These are phyloP conservation scores for Kluyveromyces nonfermentans DNA, from an alignment of 805 yeast species.

Conservation along the genomic window DNA sequence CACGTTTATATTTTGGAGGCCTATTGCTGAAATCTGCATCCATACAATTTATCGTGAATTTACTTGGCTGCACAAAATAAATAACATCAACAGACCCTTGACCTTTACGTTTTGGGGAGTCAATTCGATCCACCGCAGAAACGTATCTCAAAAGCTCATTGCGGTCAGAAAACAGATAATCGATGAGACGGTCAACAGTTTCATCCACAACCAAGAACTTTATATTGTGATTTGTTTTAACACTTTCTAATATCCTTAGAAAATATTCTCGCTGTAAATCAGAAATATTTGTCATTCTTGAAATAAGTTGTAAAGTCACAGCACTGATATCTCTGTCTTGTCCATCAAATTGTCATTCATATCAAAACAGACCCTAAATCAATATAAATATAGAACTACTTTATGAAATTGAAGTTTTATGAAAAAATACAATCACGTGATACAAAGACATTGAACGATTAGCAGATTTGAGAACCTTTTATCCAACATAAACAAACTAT, in stretches of 20 bases:
- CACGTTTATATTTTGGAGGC: slow-evolving; percentile 65
- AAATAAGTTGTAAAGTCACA: neutral
- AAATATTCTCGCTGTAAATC: slow-evolving; percentile 32
- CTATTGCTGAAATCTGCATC: slow-evolving; percentile 58
- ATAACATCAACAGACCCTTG: slow-evolving; percentile 67
- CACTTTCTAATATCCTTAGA: slow-evolving; percentile 30
- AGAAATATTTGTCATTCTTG: slow-evolving; percentile 31
- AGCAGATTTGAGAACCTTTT: too few relatives aligned
- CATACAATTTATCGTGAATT: slow-evolving; percentile 65
- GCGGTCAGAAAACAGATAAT: slow-evolving; percentile 33
- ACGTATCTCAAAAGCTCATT: slow-evolving; percentile 44
- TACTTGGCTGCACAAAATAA: slow-evolving; percentile 64
- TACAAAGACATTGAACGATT: too few relatives aligned
- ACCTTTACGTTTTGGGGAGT: slow-evolving; percentile 44
- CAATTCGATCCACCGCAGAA: slow-evolving; percentile 57
- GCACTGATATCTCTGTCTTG: neutral
- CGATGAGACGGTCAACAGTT: slow-evolving; percentile 39
- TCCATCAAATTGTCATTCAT: too few relatives aligned
- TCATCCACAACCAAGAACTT: slow-evolving; percentile 51
- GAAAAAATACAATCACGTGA: too few relatives aligned
- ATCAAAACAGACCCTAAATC: too few relatives aligned
- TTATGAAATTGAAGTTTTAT: too few relatives aligned
- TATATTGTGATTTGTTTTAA: slow-evolving; percentile 37
- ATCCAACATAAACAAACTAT: too few relatives aligned
- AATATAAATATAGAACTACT: too few relatives aligned